These are phyloP conservation scores for Acrodontium crateriforme DNA, from an alignment of 2,329 filamentous ascomycete genomes.

Conservation along the genomic window DNA sequence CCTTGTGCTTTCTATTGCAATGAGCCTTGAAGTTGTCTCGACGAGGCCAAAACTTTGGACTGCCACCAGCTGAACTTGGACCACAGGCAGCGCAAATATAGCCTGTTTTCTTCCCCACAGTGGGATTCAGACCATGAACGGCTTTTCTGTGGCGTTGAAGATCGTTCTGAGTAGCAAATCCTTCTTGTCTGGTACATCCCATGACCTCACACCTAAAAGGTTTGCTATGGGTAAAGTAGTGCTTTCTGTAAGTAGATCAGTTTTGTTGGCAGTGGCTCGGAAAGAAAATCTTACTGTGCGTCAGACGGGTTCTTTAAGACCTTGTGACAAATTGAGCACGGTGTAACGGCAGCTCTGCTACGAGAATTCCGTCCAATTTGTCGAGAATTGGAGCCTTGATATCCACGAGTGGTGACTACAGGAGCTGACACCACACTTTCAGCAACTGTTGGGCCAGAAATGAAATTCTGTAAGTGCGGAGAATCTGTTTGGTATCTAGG, in stretches of 20 bases:
- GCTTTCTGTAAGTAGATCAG: slow-evolving; percentile 46
- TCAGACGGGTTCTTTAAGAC: slow-evolving; percentile 7
- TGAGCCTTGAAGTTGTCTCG: slow-evolving; percentile 81
- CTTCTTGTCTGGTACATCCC: slow-evolving; percentile 42
- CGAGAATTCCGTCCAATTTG: no score
- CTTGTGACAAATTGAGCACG: slow-evolving; percentile 2
- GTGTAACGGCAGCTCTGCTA: no score
- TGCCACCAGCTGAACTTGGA: slow-evolving; percentile 41
- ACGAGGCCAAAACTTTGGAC: slow-evolving; percentile 61
- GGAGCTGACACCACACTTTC: no score
- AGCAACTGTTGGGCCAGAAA: no score
- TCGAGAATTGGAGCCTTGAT: no score
- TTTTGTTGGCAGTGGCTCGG: slow-evolving; percentile 1
- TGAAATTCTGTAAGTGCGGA: no score
- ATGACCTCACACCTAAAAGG: slow-evolving; percentile 47
- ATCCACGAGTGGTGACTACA: no score
- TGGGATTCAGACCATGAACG: slow-evolving; percentile 41
- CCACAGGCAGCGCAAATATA: slow-evolving; percentile 47
- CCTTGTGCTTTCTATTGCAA: slow-evolving; percentile 51
- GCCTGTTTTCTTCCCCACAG: slow-evolving; percentile 28
- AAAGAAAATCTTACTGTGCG: slow-evolving; percentile 2
- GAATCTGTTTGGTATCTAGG: no score
- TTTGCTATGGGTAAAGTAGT: slow-evolving; percentile 55
- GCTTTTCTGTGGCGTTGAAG: slow-evolving; percentile 64
- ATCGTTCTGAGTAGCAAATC: slow-evolving; percentile 71